Base-by-base conservation (phyloP, 306 rosid species). In the Vicia sativa region DNA sequence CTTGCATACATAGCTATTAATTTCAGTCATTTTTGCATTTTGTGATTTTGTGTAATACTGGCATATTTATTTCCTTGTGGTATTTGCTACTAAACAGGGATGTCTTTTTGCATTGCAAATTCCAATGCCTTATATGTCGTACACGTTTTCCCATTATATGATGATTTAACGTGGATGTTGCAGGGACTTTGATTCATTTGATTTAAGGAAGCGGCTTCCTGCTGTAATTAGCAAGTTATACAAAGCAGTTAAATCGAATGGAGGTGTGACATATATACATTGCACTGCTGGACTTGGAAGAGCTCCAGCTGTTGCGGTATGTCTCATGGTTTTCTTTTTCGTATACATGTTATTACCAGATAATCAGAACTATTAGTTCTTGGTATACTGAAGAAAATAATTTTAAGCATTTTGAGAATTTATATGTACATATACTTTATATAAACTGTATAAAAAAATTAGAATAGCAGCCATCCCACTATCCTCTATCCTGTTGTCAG, bases 211-310 rank as follows among this genome's bases (percentile, higher is more conserved):
- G 76, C 83, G 79, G 64, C 91, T 93, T 69, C 97, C 99, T 61
- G 86, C 84, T 76, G 97, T 88, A 1, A 73, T 90, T 63, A 82
- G 97, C 77, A 84, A 85, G 82, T 81, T 93, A 74, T 78, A 80
- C 83, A 85, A 87, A 73, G 95, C 96, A 56, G 14, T 90, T 70
- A 87, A 82, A 58, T 74, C 70, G 71, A 90, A 83, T 66, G 99
- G 97, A 62, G 99, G 99, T 41, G 89, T 90, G 63, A 76, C 92
- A 72, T 95, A 90, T 74, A 66, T 95, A 60, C 99, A 95, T 74
- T 95, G 99, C 82, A 95, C 99, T 73, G 99, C 99, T 73, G 99
- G 99, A 74, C 85, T 95, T 62, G 99, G 99, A 76, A 87, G 99
- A 82, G 99, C 99, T 79, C 99, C 99, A 19, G 90, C 95, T 70